phyloP scores from a whole-genome alignment of 2,329 filamentous ascomycete species.

The Alternaria tenuissima region DNA sequence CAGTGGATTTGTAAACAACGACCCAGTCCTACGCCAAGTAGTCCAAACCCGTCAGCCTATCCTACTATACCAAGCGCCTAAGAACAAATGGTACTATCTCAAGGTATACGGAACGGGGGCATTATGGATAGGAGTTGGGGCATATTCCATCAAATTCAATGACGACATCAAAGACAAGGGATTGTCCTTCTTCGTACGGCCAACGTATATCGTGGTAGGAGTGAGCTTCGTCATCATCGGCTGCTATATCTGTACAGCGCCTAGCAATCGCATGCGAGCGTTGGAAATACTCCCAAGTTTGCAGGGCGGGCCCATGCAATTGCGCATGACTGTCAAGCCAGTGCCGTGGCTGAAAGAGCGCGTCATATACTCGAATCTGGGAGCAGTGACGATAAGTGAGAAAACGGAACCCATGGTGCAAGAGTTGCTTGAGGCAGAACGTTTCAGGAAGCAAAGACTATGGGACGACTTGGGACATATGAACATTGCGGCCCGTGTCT shows the following conservation, averaged over 20 bases:
- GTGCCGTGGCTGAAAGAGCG: conserved; percentile 39
- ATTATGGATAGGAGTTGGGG: conserved; percentile 36
- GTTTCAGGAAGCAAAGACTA: conserved; percentile 36
- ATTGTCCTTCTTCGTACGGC: conserved; percentile 43
- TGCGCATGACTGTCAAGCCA: conserved; percentile 39
- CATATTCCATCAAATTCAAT: conserved; percentile 43
- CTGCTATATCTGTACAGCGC: conserved; percentile 42
- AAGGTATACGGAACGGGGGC: conserved; percentile 41
- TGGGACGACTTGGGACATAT: conserved; percentile 37
- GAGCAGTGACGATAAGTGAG: conserved; percentile 40
- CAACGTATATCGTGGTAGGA: conserved; percentile 45
- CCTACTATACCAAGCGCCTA: conserved; percentile 45
- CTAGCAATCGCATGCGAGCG: conserved; percentile 39
- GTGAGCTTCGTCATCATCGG: conserved; percentile 40
- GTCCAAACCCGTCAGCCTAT: conserved; percentile 41
- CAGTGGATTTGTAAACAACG: conserved; percentile 30
- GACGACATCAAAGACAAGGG: conserved; percentile 42
- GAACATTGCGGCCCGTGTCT: conserved; percentile 31
- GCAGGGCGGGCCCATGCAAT: conserved; percentile 38
- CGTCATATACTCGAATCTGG: conserved; percentile 40
- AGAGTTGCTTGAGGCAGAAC: conserved; percentile 43
- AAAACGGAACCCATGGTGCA: conserved; percentile 43
- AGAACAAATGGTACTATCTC: conserved; percentile 35
- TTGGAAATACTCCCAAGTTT: conserved; percentile 43
- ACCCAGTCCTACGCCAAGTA: conserved; percentile 47